Percentiles rank a stretch among this genome's conserved stretches.
Evolutionary conservation across 257 asterid genomes (phyloP).

Genomic region (Plectranthus barbatus): DNA sequence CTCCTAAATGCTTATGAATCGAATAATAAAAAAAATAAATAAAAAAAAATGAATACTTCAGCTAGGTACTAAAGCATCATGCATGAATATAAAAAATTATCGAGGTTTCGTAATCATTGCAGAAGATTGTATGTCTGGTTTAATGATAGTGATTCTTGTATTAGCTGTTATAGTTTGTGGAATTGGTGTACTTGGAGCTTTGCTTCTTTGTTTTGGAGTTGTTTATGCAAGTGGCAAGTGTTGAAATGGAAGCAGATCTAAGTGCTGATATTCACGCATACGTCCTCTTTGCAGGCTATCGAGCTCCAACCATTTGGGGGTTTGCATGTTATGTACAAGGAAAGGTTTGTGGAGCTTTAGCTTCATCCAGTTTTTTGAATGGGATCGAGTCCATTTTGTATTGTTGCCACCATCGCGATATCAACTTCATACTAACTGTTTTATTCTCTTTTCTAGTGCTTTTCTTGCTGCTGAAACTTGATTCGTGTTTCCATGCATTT

Average conservation of each 20-base stretch:
- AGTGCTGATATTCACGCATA: slow-evolving; percentile 11
- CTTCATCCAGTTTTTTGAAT: background rate
- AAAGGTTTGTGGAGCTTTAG: slow-evolving; percentile 43
- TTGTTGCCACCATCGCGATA: background rate
- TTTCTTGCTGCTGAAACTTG: background rate
- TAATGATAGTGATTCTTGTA: background rate
- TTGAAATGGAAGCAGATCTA: background rate
- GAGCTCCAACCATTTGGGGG: slow-evolving; percentile 79
- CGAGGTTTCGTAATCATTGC: background rate
- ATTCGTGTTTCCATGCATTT: background rate
- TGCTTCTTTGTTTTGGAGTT: background rate
- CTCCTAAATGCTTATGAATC: too few species aligned
- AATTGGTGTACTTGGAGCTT: background rate
- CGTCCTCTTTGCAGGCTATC: slow-evolving; percentile 52
- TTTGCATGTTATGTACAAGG: slow-evolving; percentile 49
- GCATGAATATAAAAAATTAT: too few species aligned
- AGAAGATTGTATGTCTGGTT: too few species aligned
- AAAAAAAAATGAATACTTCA: too few species aligned
- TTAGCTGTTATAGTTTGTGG: background rate
- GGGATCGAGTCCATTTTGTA: too few species aligned
- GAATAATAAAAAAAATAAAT: too few species aligned
- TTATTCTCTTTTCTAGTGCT: background rate
- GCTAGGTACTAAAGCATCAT: too few species aligned
- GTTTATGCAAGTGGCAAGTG: background rate
- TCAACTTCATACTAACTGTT: background rate